Conservation (phyloP, 768 basidiomycete genomes). For the Boletus speciosus region DNA sequence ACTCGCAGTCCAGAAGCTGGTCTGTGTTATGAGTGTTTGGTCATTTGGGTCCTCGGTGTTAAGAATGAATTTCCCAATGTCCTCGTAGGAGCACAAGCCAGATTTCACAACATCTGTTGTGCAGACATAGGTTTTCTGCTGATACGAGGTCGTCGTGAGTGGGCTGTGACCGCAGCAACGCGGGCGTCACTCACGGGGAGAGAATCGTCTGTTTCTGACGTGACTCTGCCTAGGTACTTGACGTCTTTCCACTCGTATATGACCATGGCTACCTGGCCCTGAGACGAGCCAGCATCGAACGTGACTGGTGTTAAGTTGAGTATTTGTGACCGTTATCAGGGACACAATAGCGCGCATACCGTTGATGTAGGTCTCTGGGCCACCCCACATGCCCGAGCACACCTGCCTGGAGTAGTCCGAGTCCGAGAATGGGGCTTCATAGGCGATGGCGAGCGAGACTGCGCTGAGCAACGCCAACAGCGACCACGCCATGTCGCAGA, state of each 20-base stretch:
- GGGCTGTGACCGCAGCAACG: constrained; percentile 11
- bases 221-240: constrained; percentile 72
- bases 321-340: constrained; percentile 17
- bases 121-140: constrained; percentile 93
- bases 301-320: constrained; percentile 47
- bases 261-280: constrained; percentile 89
- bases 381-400: constrained; percentile 95
- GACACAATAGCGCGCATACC: constrained; percentile 43
- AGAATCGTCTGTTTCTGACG: constrained; percentile 48
- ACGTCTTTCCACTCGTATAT: constrained; percentile 96
- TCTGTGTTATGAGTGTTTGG: constrained; percentile 59
- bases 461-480: constrained; percentile 29
- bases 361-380: constrained; percentile 75
- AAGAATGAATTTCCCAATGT: constrained; percentile 91
- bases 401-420: constrained; percentile 84
- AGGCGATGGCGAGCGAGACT: constrained; percentile 42
- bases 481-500: constrained; percentile 8
- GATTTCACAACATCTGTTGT: constrained; percentile 73
- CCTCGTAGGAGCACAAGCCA: constrained; percentile 61
- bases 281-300: constrained; percentile 64
- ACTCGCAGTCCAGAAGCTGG: constrained; percentile 86
- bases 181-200: constrained; percentile 55
- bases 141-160: constrained; percentile 18
- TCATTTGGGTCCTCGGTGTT: constrained; percentile 50
- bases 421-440: constrained; percentile 64